Base-by-base conservation (phyloP, 495 filamentous ascomycete species). In the Annulohypoxylon maeteangense region DNA sequence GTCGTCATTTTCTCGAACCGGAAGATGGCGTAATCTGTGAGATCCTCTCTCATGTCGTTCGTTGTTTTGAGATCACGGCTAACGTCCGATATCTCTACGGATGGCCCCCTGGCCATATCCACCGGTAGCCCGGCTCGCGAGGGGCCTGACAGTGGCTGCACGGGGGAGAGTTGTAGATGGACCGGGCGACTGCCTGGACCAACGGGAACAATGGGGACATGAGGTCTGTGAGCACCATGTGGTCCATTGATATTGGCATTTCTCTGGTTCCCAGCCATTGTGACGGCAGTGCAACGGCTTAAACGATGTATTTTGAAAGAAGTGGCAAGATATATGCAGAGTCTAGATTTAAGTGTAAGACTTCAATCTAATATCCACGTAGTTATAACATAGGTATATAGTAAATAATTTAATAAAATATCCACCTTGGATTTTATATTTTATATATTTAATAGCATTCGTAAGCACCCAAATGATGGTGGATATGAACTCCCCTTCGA, bases 11-110 rank as follows among this genome's bases (percentile, higher is more conserved):
- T 76, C 51, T 79, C 75, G 29, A 80, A 76, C 1, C 78, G 77
- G 56, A 76, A 71, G 3, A 77, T 70, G 22, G 25, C 40, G 56
- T 77, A 80, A 4, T 78, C 73, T 0, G 80, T 74, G 34, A 77
- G 70, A 0, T 68, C 74, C 14, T 78, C 74, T 36, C 42, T 75
- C 42, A 75, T 77, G 23, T 80, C 74, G 16, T 64, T 58, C 27
- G 54, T 14, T 1, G 74, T 70, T 18, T 58, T 36, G 6, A 76
- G 62, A 16, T 69, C 68, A 10, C 50, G 62, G 55, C 71, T 70
- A 22, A 76, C 68, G 14, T 76, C 72, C 0, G 65, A 72, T 29
- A 76, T 72, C 63, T 70, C 23, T 34, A 70, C 44, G n/a, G 65
- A 65, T 32, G 68, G 65, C 0, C 57, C 48, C 18, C 65, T 25